Evolutionary conservation across 2,329 filamentous ascomycete species (phyloP), one percentile per base, ranked within the genome.

Genomic region (Stachybotrys chartarum): DNA sequence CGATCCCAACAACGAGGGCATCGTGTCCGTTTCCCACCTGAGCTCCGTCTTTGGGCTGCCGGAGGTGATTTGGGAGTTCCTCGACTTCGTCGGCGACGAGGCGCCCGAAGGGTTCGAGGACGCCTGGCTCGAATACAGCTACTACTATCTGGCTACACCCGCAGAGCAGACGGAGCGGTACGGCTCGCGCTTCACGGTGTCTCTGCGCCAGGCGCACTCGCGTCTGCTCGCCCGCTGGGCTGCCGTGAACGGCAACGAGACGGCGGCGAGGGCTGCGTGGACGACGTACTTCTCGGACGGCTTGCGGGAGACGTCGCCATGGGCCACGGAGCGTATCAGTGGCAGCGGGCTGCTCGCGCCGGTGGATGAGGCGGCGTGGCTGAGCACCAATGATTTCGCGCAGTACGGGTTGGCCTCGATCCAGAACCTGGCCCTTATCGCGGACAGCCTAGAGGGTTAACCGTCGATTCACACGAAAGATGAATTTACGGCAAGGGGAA

Each of bases 81-180:
- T 80, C 2, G 74, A 81, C 50, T 76, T 79, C 61, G 75, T 73
- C 14, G 75, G 71, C 3, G 69, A 72, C 1, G 72, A 77, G 2
- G 58, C 75, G 0, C 78, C 81, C 0, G 60, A 70, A 8, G 75
- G 74, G 0, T 84, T 85, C 63, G 71, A 78, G 51, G 65, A 77
- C 7, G 79, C 76, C 0, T 85, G 81, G 76, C 67, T 84, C 1
- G 82, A 84, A 52, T 85, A 85, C 66, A 82, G 80, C 62, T 78
- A 78, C 63, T 83, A 82, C 66, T 85, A 81, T 60, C 71, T 73
- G 8, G 81, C 79, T 0, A 61, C 72, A 0, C 65, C 67, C 0
- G 73, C 68, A 0, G 79, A 83, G 66, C 82, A 85, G 64, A 65
- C 61, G 2, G 72, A 75, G 1, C 74, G 80, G 0, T 85, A 84